Evolutionary conservation across 2,329 filamentous ascomycete species (phyloP), one percentile per base, ranked within the genome.

Genomic region (Stachybotrys chartarum): DNA sequence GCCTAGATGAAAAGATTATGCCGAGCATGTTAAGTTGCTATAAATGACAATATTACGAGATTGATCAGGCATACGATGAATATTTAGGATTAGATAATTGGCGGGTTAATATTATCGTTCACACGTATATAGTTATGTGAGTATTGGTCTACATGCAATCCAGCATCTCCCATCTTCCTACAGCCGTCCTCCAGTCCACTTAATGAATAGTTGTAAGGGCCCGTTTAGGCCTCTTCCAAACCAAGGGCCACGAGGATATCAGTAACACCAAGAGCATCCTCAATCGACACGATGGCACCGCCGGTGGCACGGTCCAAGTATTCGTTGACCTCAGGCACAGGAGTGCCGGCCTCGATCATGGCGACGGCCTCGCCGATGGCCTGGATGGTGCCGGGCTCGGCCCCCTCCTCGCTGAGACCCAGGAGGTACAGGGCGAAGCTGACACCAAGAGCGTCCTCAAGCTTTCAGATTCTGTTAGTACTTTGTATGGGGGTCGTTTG

Each of bases 381-480:
- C 47, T 58, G 58, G 50, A 58, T 51, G 17, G 50, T 47, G 42
- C 58, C 56, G 7, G 56, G 51, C 2, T 17, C 10, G 5, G 56
- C 56, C 14, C 50, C 52, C 3, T 44, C 50, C 14, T 58, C 39
- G 11, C 42, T 42, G n/a, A 58, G 52, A 24, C 56, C 58, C 18
- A 59, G 58, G 6, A 56, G 47, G 52, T 55, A 56, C 48, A 56
- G 54, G 7, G 58, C 51, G 52, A 58, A 58, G 16, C 54, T 53
- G 30, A 58, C 51, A 11, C 58, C 58, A 3, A 59, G 50, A 1
- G 53, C 48, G n/a, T 56, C 53, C 46, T 59, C 56, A 31, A 59
- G 54, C 58, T 59, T 10, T n/a, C 7, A n/a, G 7, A 17, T 10
- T 42, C 14, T 10, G 35, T 42, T 14, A 42, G 35, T 42, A 14